Percentiles rank a stretch among this genome's conserved stretches.
phyloP scores from a whole-genome alignment of 2,329 filamentous ascomycete species.

The Amylocarpus encephaloides region DNA sequence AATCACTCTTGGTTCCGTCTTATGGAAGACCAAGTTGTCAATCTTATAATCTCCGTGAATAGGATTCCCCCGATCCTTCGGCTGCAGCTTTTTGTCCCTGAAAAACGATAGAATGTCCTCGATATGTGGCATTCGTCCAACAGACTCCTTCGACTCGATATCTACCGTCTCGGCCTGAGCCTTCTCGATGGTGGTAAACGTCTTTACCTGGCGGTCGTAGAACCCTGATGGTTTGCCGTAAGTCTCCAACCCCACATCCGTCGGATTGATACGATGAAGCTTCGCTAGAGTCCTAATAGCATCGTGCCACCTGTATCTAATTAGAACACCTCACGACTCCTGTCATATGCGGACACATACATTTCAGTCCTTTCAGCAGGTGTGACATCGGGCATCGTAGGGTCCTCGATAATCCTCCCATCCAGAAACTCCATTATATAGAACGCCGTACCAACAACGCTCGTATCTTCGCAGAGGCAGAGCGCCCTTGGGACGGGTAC shows the following conservation, averaged over 20 bases:
- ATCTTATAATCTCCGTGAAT: constrained; percentile 98
- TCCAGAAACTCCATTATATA: constrained; percentile 97
- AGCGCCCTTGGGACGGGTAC: constrained; percentile 82
- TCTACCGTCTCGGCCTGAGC: constrained; percentile 73
- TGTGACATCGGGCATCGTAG: constrained; percentile 67
- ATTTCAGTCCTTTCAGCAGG: constrained; percentile 65
- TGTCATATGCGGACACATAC: constrained; percentile 35
- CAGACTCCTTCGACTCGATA: constrained; percentile 65
- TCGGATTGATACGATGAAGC: constrained; percentile 69
- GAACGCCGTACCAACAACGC: constrained; percentile 81
- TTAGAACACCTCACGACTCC: constrained; percentile 3
- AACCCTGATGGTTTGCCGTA: constrained; percentile 75
- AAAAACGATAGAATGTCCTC: constrained; percentile 77
- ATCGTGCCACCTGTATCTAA: constrained; percentile 61
- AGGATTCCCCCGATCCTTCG: constrained; percentile 68
- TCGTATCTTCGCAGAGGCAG: constrained; percentile 76
- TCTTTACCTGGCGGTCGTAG: constrained; percentile 79
- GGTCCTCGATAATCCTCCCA: constrained; percentile 88
- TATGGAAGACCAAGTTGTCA: constrained; percentile 84
- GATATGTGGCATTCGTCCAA: constrained; percentile 80
- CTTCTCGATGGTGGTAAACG: constrained; percentile 70
- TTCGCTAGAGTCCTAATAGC: constrained; percentile 78
- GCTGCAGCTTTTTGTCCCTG: constrained; percentile 59
- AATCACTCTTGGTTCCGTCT: constrained; percentile 79
- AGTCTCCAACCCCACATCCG: constrained; percentile 57